These are phyloP conservation scores for Aspergillus kassunensis DNA, from an alignment of 495 filamentous ascomycete species.

Conservation along the genomic window DNA sequence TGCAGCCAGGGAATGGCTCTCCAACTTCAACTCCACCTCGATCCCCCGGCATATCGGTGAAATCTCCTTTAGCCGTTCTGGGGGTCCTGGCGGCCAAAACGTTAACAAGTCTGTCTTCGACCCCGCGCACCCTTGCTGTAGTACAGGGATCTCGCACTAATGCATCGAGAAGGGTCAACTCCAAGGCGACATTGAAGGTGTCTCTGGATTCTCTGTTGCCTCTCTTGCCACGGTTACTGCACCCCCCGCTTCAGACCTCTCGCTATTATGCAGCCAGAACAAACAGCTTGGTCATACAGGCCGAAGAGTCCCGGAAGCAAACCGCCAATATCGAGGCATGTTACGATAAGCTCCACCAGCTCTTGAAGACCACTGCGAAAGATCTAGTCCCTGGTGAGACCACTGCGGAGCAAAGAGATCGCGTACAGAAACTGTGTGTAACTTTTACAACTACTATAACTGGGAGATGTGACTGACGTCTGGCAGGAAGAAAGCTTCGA, in stretches of 20 bases:
- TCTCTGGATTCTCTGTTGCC: conserved; percentile 53
- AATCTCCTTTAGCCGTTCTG: conserved; percentile 77
- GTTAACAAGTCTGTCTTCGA: conserved; percentile 78
- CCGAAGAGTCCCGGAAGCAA: conserved; percentile 63
- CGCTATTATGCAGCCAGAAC: conserved; percentile 65
- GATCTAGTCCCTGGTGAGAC: conserved; percentile 62
- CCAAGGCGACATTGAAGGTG: conserved; percentile 78
- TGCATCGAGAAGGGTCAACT: conserved; percentile 65
- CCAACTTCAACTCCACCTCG: conserved; percentile 54
- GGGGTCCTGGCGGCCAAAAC: conserved; percentile 91
- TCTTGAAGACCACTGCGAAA: conserved; percentile 52
- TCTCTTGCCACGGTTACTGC: conserved; percentile 65
- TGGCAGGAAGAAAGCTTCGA: conserved; percentile 65
- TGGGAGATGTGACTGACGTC: background rate
- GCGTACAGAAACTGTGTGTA: conserved; percentile 62
- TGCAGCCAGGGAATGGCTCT: conserved; percentile 73
- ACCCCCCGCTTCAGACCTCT: conserved; percentile 56
- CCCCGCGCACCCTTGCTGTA: conserved; percentile 3
- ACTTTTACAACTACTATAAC: background rate
- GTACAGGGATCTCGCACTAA: conserved; percentile 9
- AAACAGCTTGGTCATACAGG: conserved; percentile 64
- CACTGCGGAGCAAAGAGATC: conserved; percentile 52
- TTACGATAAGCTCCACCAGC: conserved; percentile 56
- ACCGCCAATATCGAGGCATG: conserved; percentile 61
- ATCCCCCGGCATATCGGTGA: conserved; percentile 64